Evolutionary conservation across 1,284 basidiomycete species (phyloP).

Genomic region (Moniliella sp.): DNA sequence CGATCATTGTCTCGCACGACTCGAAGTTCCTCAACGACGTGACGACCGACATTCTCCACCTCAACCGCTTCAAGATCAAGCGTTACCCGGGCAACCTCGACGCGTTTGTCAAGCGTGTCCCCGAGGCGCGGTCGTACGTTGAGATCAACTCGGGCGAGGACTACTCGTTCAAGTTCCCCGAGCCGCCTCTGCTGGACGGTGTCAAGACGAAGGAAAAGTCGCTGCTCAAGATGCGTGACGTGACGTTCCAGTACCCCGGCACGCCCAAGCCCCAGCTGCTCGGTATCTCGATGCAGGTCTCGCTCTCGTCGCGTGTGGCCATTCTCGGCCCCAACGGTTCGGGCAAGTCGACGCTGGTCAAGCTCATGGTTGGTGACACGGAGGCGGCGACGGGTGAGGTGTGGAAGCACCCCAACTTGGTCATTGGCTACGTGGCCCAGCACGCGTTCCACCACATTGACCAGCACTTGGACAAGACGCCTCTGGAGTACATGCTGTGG

Average conservation of each 20-base stretch:
- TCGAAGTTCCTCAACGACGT: conserved; percentile 31
- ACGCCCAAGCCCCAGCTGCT: conserved; percentile 29
- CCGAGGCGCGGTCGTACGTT: conserved; percentile 29
- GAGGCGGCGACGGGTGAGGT: conserved; percentile 30
- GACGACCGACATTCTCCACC: conserved; percentile 34
- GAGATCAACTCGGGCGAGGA: conserved; percentile 33
- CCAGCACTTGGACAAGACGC: conserved; percentile 34
- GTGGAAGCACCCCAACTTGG: conserved; percentile 34
- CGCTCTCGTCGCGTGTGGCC: conserved; percentile 33
- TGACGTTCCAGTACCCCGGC: conserved; percentile 31
- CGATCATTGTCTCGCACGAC: conserved; percentile 35
- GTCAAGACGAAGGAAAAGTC: conserved; percentile 35
- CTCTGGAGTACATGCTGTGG: conserved; percentile 35
- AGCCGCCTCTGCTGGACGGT: conserved; percentile 34
- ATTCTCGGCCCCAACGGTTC: conserved; percentile 33
- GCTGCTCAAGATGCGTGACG: conserved; percentile 33
- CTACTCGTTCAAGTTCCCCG: conserved; percentile 34
- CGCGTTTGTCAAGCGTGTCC: conserved; percentile 33
- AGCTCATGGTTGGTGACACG: conserved; percentile 33
- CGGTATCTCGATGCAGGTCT: conserved; percentile 32
- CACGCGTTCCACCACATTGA: conserved; percentile 35
- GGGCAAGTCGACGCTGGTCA: conserved; percentile 33
- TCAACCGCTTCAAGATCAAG: conserved; percentile 35
- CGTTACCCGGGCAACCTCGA: conserved; percentile 32
- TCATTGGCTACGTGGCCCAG: conserved; percentile 34